phyloP scores from a whole-genome alignment of 2,329 filamentous ascomycete genomes.

The Zymoseptoria crescenta region DNA sequence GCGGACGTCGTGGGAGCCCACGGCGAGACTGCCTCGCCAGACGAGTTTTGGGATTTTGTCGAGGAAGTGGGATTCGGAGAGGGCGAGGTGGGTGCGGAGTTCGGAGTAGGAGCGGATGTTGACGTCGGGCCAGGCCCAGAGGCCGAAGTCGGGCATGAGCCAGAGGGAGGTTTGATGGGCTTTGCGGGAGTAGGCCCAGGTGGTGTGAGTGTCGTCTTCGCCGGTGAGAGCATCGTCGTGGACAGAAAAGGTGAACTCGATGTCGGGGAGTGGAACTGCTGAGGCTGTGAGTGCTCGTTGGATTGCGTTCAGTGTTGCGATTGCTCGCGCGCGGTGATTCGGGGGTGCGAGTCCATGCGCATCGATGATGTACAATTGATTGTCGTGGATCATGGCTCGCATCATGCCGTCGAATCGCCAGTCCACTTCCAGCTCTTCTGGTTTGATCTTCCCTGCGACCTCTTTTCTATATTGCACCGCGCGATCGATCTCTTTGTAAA shows the following conservation, averaged over 20 bases:
- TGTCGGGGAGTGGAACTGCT: slow-evolving; percentile 35
- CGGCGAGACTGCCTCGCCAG: slow-evolving; percentile 24
- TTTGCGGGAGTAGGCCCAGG: slow-evolving; percentile 19
- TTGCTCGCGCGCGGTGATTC: slow-evolving; percentile 16
- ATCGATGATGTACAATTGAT: slow-evolving; percentile 23
- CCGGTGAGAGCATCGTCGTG: slow-evolving; percentile 34
- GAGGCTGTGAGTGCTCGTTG: slow-evolving; percentile 39
- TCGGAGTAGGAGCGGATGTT: slow-evolving; percentile 14
- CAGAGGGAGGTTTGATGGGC: slow-evolving; percentile 35
- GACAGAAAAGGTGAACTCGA: slow-evolving; percentile 39
- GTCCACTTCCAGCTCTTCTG: slow-evolving; percentile 16
- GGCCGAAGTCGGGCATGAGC: slow-evolving; percentile 47
- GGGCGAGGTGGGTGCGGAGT: slow-evolving; percentile 13
- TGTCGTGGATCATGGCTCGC: slow-evolving; percentile 23
- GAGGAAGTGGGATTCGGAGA: slow-evolving; percentile 15
- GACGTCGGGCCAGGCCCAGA: slow-evolving; percentile 46
- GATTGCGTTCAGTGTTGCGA: slow-evolving; percentile 38
- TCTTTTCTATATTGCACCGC: slow-evolving; percentile 19
- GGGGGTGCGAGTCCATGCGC: slow-evolving; percentile 20
- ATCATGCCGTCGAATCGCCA: slow-evolving; percentile 23
- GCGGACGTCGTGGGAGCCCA: slow-evolving; percentile 23
- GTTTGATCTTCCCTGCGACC: slow-evolving; percentile 14
- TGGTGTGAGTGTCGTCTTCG: slow-evolving; percentile 16
- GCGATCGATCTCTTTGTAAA: slow-evolving; percentile 26
- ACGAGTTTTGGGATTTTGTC: slow-evolving; percentile 23